Conservation (phyloP, 805 yeast genomes). For the Candida ulmi region DNA sequence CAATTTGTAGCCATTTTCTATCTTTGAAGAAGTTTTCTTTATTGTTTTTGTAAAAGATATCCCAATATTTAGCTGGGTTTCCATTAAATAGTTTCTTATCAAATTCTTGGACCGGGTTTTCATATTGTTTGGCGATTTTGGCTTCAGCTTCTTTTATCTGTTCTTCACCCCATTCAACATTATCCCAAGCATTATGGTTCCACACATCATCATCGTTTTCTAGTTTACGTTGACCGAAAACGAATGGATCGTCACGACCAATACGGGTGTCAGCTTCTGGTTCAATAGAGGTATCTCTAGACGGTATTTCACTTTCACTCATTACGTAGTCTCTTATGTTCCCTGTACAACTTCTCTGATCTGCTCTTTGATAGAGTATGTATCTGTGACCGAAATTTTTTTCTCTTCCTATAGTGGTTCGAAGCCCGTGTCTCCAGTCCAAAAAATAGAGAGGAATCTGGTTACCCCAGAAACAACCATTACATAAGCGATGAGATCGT, state of each 20-base stretch:
- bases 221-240: slow-evolving; percentile 82
- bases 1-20: slow-evolving; percentile 92
- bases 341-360: too few relatives aligned
- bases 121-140: slow-evolving; percentile 68
- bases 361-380: too few relatives aligned
- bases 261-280: slow-evolving; percentile 39
- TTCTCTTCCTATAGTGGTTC: background rate
- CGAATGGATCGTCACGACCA: slow-evolving; percentile 86
- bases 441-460: background rate
- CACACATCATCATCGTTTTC: slow-evolving; percentile 76
- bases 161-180: slow-evolving; percentile 95
- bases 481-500: background rate
- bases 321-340: too few relatives aligned
- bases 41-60: slow-evolving; percentile 84
- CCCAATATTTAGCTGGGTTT: slow-evolving; percentile 94
- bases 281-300: slow-evolving; percentile 1
- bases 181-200: slow-evolving; percentile 91
- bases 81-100: slow-evolving; percentile 74
- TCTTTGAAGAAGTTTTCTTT: slow-evolving; percentile 93
- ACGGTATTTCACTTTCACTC: background rate
- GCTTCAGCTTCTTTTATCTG: slow-evolving; percentile 71
- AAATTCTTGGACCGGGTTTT: slow-evolving; percentile 80
- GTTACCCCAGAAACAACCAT: background rate
- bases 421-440: background rate
- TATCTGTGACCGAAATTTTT: too few relatives aligned